Conservation (phyloP, 352 stramenopile genomes). For the Phytophthora quininea region DNA sequence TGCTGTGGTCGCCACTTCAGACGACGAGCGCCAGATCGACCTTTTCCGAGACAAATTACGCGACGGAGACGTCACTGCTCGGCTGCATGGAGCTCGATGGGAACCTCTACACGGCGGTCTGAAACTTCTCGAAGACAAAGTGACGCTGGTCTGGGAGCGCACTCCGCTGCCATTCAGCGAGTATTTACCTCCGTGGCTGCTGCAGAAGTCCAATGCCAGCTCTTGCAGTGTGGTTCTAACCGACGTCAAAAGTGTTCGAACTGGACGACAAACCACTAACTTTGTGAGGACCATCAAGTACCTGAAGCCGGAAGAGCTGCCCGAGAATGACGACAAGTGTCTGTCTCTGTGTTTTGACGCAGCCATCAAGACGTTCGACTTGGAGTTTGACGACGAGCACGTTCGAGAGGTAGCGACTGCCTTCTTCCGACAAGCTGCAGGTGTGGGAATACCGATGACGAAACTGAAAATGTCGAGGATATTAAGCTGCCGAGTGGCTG, state of each 20-base stretch:
- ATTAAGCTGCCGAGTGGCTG: conserved; percentile 54
- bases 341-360: conserved; percentile 58
- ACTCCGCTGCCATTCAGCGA: conserved; percentile 26
- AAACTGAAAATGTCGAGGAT: conserved; percentile 21
- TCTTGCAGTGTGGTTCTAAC: conserved; percentile 38
- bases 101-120: conserved; percentile 59
- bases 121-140: conserved; percentile 69
- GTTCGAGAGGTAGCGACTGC: conserved; percentile 55
- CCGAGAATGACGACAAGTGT: conserved; percentile 68
- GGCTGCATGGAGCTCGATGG: conserved; percentile 51
- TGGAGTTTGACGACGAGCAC: conserved; percentile 70
- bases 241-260: conserved; percentile 65
- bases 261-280: conserved; percentile 77
- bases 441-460: conserved; percentile 39
- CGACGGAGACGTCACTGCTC: conserved; percentile 56
- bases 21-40: conserved; percentile 29
- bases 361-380: conserved; percentile 54
- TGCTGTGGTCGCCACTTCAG: conserved; percentile 7
- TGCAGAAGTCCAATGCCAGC: conserved; percentile 32
- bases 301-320: conserved; percentile 46
- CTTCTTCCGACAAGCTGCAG: conserved; percentile 66
- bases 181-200: conserved; percentile 17
- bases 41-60: conserved; percentile 67
- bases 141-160: conserved; percentile 64
- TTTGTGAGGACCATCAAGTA: conserved; percentile 89